Percentiles rank a stretch among this genome's conserved stretches.
Evolutionary conservation across 192 early-diverging fungal genomes (phyloP).

Genomic region (Spizellomyces punctatus): DNA sequence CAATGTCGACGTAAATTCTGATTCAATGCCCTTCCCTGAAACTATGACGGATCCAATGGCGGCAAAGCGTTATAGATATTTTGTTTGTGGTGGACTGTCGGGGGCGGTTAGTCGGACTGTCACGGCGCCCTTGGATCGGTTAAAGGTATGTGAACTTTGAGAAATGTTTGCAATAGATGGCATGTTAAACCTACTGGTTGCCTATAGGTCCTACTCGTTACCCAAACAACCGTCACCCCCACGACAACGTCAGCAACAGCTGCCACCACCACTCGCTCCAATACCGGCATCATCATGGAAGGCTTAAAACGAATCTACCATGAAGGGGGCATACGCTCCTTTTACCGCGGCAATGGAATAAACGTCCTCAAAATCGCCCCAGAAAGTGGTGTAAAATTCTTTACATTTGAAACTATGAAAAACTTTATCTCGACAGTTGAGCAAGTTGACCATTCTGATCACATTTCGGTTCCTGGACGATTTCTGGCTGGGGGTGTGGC

Average conservation of each 20-base stretch:
- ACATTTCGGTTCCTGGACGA: slow-evolving; percentile 54
- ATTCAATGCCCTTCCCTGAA: slow-evolving; percentile 45
- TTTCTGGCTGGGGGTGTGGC: slow-evolving; percentile 75
- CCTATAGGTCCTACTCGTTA: slow-evolving; percentile 32
- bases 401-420: slow-evolving; percentile 69
- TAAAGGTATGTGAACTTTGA: slow-evolving; percentile 47
- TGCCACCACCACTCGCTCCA: slow-evolving; percentile 15
- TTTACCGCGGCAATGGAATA: slow-evolving; percentile 77
- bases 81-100: slow-evolving; percentile 70
- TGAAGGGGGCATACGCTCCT: slow-evolving; percentile 67
- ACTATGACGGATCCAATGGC: slow-evolving; percentile 3
- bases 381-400: slow-evolving; percentile 77
- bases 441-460: slow-evolving; percentile 35
- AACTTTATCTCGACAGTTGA: slow-evolving; percentile 43
- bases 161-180: slow-evolving; percentile 50
- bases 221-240: slow-evolving; percentile 31
- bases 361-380: slow-evolving; percentile 80
- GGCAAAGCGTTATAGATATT: slow-evolving; percentile 62
- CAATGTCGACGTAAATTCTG: slow-evolving; percentile 68
- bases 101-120: slow-evolving; percentile 72
- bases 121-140: slow-evolving; percentile 76
- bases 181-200: slow-evolving; percentile 19
- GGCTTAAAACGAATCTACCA: slow-evolving; percentile 61
- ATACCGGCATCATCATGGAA: slow-evolving; percentile 35
- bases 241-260: slow-evolving; percentile 30